Evolutionary conservation across 192 early-diverging fungal genomes (phyloP).

Genomic region (Coemansia sp.): DNA sequence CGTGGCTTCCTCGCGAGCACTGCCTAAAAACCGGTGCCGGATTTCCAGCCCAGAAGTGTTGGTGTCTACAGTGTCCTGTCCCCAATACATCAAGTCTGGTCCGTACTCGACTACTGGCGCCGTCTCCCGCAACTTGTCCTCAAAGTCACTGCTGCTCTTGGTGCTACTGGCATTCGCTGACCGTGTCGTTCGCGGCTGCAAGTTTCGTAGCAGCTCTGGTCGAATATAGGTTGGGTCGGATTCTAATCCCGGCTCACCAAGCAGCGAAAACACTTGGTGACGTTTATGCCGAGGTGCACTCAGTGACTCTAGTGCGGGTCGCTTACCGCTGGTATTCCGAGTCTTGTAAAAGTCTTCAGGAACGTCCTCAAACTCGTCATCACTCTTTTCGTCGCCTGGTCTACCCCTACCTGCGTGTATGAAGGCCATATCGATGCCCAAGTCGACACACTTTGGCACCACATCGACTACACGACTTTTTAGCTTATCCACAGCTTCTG

Average conservation of each 20-base stretch:
- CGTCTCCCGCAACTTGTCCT: conserved; percentile 52
- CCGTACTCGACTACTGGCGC: conserved; percentile 68
- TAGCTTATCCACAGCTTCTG: conserved; percentile 43
- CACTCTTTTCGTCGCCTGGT: background rate
- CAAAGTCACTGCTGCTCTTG: conserved; percentile 27
- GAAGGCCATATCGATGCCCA: conserved; percentile 13
- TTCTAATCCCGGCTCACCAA: conserved; percentile 15
- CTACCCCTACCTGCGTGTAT: background rate
- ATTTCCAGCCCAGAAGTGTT: conserved; percentile 58
- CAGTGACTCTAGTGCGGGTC: conserved; percentile 21
- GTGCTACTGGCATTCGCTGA: background rate
- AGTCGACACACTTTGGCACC: conserved; percentile 31
- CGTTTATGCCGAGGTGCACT: conserved; percentile 20
- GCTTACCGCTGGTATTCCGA: background rate
- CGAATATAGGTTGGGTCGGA: conserved; percentile 28
- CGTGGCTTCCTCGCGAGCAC: conserved; percentile 60
- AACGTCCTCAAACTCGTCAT: conserved; percentile 49
- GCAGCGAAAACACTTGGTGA: conserved; percentile 36
- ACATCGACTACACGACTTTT: conserved; percentile 24
- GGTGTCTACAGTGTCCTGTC: conserved; percentile 56
- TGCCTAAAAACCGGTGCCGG: conserved; percentile 63
- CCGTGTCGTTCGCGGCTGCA: background rate
- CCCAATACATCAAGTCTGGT: conserved; percentile 68
- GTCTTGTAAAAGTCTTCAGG: conserved; percentile 1
- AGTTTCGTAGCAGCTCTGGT: conserved; percentile 9